Base-by-base conservation (phyloP, 768 basidiomycete species). In the Rhodotorula toruloides region DNA sequence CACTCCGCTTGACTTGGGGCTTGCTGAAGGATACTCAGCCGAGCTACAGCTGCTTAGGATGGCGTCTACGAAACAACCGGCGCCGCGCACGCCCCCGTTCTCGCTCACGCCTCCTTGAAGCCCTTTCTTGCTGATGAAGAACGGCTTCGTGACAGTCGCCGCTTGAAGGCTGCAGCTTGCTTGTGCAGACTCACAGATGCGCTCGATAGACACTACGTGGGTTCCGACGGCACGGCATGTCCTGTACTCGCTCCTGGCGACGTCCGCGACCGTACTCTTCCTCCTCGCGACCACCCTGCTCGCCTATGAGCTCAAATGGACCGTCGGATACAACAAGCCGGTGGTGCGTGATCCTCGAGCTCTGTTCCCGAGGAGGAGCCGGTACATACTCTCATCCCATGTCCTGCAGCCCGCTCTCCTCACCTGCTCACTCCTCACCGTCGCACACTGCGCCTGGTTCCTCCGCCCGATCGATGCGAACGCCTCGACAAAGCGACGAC, bases 311-410 rank as follows among this genome's bases (percentile, higher is more conserved):
- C 48, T 66, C 25, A n/a, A 7, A 2, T 43, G 48, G 34, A 66
- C 65, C 9, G 48, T 27, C 3, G 65, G 65, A 3, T 66, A 66
- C 54, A 66, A 61, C 59, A 61, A 66, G 54, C 59, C 65, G 1
- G 54, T 58, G 11, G 65, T 66, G 19, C 40, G 65, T 27, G 16
- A 9, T 39, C 36, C 19, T 22, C 32, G 16, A 22, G 6, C n/a
- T 16, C 43, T 21, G 14, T n/a, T 8, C 16, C 10, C 57, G 6
- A 19, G 6, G 46, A 34, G 27, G n/a, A 32, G 16, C 36, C 36
- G 8, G 17, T 25, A 16, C n/a, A 25, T 21, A 2, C 22, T 21
- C 27, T 3, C 25, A 16, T 25, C 54, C 22, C 39, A 1, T 42
- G 13, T 27, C 39, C 22, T 43, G 10, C 52, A 37, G 50, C 31